phyloP scores from a whole-genome alignment of 495 filamentous ascomycete genomes.

The Hypoxylon lenormandii region DNA sequence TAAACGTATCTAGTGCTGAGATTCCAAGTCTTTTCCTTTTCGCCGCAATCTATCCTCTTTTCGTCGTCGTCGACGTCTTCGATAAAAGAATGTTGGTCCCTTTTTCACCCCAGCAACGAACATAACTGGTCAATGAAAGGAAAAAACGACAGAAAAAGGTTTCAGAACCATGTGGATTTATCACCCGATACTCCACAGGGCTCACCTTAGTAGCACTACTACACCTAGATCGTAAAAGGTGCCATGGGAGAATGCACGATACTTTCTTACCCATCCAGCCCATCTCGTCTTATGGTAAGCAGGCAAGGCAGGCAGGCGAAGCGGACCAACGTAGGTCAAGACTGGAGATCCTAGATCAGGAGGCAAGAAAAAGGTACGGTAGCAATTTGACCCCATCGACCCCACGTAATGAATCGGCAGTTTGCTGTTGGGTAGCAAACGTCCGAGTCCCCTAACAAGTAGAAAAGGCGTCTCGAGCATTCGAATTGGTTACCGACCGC shows the following conservation, averaged over 20 bases:
- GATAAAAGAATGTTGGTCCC: neutral
- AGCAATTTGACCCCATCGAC: constrained; percentile 9
- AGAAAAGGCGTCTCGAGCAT: constrained; percentile 29
- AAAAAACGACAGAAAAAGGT: neutral
- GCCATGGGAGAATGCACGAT: neutral
- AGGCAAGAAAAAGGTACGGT: neutral
- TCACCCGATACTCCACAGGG: constrained; percentile 1
- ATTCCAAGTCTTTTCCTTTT: constrained; percentile 26
- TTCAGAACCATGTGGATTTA: neutral
- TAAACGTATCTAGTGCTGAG: constrained; percentile 36
- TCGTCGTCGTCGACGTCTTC: constrained; percentile 1
- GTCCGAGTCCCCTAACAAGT: constrained; percentile 19
- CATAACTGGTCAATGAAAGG: neutral
- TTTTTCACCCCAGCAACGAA: neutral
- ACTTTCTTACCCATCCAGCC: neutral
- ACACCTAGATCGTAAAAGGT: constrained; percentile 10
- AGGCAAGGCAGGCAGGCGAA: constrained; percentile 5
- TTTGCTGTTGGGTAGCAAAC: constrained; percentile 47
- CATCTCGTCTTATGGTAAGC: too few relatives aligned
- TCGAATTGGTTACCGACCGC: constrained; percentile 48
- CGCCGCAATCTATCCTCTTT: constrained; percentile 35
- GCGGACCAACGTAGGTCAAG: constrained; percentile 5
- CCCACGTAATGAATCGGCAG: constrained; percentile 44
- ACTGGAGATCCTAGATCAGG: neutral
- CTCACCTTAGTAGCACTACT: constrained; percentile 15